phyloP scores from a whole-genome alignment of 2,329 filamentous ascomycete genomes.

The Xylariaceae sp. region DNA sequence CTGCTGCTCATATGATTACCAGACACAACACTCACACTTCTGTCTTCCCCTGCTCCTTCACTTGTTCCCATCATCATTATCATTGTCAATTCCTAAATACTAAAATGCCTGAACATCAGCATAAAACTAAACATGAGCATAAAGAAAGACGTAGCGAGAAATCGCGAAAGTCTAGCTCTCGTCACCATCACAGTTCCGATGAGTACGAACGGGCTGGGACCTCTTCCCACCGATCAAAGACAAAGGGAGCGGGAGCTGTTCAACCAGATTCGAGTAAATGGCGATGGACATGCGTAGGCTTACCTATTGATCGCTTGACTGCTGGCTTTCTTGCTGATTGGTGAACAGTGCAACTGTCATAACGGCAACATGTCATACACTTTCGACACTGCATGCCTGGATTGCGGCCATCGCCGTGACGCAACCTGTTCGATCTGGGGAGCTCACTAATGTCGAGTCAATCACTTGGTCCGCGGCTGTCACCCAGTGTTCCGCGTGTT shows the following conservation, averaged over 20 bases:
- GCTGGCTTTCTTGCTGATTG: constrained; percentile 10
- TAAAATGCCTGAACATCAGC: too few species aligned
- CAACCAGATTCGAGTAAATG: not conserved
- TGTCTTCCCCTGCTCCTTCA: too few species aligned
- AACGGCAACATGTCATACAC: constrained; percentile 15
- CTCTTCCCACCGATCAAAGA: not conserved
- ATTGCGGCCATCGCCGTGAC: constrained; percentile 11
- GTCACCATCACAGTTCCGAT: too few species aligned
- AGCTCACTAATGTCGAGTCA: not conserved
- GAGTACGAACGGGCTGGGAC: not conserved
- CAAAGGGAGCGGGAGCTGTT: not conserved
- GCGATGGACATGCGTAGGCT: constrained; percentile 24
- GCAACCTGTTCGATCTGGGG: constrained; percentile 6
- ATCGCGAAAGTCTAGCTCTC: too few species aligned
- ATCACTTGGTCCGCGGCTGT: too few species aligned
- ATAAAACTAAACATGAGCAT: too few species aligned
- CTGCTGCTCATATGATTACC: too few species aligned
- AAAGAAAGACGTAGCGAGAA: too few species aligned
- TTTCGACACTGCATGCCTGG: constrained; percentile 4
- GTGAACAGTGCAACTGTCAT: constrained; percentile 15
- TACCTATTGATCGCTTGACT: not conserved
- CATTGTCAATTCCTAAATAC: too few species aligned
- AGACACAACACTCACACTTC: too few species aligned
- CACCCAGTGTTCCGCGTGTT: too few species aligned
- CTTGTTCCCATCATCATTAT: too few species aligned